These are phyloP conservation scores for Lathyrus sativus DNA, from an alignment of 306 rosid species.

Conservation along the genomic window DNA sequence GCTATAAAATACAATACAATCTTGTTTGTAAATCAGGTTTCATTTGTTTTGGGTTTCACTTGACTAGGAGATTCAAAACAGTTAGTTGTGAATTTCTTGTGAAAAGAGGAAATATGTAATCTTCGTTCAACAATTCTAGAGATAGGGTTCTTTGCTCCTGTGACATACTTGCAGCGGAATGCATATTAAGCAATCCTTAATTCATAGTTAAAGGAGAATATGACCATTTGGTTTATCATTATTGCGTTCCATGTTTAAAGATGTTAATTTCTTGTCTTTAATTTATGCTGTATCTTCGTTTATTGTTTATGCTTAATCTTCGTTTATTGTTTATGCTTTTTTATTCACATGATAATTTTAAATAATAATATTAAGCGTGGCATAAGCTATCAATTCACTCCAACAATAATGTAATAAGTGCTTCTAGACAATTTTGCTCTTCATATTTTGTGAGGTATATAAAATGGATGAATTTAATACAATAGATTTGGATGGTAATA, in stretches of 20 bases:
- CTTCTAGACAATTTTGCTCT: no score
- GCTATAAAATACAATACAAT: conserved; percentile 12
- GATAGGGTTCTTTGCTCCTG: neutral
- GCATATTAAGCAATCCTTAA: neutral
- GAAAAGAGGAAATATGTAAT: conserved; percentile 18
- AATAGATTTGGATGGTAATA: no score
- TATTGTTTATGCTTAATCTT: neutral
- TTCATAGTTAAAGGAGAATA: neutral
- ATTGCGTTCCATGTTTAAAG: neutral
- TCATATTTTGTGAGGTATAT: no score
- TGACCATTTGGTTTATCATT: neutral
- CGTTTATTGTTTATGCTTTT: neutral
- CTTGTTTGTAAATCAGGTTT: conserved; percentile 15
- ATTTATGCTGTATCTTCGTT: neutral
- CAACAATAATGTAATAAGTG: no score
- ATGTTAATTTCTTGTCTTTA: conserved; percentile 19
- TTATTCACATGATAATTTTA: neutral
- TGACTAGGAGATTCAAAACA: no score
- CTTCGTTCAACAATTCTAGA: neutral
- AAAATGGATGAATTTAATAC: no score
- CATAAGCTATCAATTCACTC: neutral
- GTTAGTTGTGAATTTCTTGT: no score
- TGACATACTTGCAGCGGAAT: conserved; percentile 4
- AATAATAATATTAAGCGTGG: neutral
- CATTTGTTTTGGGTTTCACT: no score